Evolutionary conservation across 352 stramenopile genomes (phyloP).

Genomic region (Globisporangium camurandrum): DNA sequence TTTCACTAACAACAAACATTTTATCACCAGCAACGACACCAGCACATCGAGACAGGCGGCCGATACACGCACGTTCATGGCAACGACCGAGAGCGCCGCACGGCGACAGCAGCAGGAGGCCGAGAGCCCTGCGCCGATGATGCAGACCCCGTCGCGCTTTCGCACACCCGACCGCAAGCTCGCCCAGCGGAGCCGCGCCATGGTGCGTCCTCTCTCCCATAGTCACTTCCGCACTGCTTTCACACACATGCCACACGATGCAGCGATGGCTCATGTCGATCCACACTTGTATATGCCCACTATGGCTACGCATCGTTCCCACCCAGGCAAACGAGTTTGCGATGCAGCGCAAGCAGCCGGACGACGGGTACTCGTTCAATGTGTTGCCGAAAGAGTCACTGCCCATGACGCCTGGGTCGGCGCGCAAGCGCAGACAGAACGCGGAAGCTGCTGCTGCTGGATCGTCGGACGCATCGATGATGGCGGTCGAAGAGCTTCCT

Average conservation of each 20-base stretch:
- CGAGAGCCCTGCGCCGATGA: constrained; percentile 2
- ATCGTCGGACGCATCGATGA: constrained; percentile 13
- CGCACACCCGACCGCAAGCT: constrained; percentile 14
- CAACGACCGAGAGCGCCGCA: constrained; percentile 5
- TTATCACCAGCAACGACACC: background rate
- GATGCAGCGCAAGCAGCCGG: constrained; percentile 22
- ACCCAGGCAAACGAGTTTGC: constrained; percentile 18
- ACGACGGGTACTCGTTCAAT: constrained; percentile 43
- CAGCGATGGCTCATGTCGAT: background rate
- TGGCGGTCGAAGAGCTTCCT: constrained; percentile 31
- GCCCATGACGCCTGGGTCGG: constrained; percentile 16
- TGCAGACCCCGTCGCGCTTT: constrained; percentile 12
- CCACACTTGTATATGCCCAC: background rate
- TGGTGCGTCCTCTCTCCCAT: constrained; percentile 16
- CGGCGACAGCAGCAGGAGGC: constrained; percentile 8
- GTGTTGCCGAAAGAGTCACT: constrained; percentile 34
- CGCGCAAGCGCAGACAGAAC: constrained; percentile 24
- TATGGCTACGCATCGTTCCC: background rate
- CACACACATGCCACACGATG: background rate
- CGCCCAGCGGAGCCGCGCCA: constrained; percentile 16
- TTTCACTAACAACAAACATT: constrained; percentile 4
- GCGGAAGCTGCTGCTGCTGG: too few relatives aligned
- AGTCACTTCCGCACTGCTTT: background rate
- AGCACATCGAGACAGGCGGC: background rate
- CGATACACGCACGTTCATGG: background rate